Base-by-base conservation (phyloP, 345 rosid genomes). In the Anastatica hierochuntica region DNA sequence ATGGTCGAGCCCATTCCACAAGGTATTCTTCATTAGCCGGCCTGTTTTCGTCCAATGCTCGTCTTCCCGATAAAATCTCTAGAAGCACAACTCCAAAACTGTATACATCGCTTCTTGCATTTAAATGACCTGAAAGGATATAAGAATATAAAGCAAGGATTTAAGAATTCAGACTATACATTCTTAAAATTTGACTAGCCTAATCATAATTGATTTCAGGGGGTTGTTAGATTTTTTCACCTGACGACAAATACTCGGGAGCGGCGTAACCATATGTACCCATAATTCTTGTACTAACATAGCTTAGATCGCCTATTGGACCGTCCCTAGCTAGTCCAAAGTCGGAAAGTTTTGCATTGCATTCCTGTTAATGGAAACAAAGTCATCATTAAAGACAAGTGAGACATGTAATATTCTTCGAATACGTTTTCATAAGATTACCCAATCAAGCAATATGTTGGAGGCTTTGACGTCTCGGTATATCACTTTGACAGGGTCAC, bases 291-390 rank as follows among this genome's bases (percentile, higher is more conserved):
- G 98, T 92, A 21, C 96, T 88, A 56, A 88, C 94, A 50, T 88
- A 81, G 66, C 96, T 88, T 49, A 65, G 62, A 55, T 78, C 84
- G 2, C 88, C 98, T 4, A 68, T 43, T 14, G 98, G 98, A 20
- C 96, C 88, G 53, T 92, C 98, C 56, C 90, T 85, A 63, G 96
- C 97, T 70, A 92, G 69, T 5, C 98, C 98, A 33, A 92, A 92
- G 59, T 88, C 97, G 2, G 98, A 88, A 31, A 92, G 94, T 35
- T 81, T 92, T 1, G 90, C 90, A 3, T 69, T 72, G 43, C 75
- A 88, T 21, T 78, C 80, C 98, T 86, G 70, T 73, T 39, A 33
- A 44, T 26, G 24, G 43, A 58, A 19, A 7, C 30, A 42, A 37
- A 58, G n/a, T 29, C 54, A 66, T 44, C 15, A 58, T 24, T 15